A percentile compares a stretch with the other conserved stretches of the same genome.
Evolutionary conservation across 805 yeast species (phyloP).

Genomic region (Scheffersomyces ergatensis): DNA sequence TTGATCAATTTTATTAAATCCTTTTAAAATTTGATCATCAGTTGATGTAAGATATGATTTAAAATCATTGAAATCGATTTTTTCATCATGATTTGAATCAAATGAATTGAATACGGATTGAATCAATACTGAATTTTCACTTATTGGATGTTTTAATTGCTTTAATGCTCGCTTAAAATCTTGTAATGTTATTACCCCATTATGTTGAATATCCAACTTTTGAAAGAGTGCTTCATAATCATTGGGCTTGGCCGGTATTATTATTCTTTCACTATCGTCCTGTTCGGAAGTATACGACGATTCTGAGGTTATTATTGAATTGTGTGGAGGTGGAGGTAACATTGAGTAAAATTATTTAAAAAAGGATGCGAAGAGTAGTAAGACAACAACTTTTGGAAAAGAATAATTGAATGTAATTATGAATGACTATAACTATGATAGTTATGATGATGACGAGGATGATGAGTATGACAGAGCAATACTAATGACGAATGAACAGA

Average conservation of each 20-base stretch:
- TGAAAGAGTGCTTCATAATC: constrained; percentile 34
- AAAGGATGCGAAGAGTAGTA: too few relatives aligned
- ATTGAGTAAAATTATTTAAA: too few relatives aligned
- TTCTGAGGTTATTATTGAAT: background rate
- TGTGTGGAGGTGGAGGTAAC: background rate
- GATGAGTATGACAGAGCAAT: too few relatives aligned
- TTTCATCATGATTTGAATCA: constrained; percentile 54
- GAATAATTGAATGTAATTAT: too few relatives aligned
- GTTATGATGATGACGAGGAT: too few relatives aligned
- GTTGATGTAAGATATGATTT: constrained; percentile 61
- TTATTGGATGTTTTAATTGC: constrained; percentile 60
- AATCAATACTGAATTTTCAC: constrained; percentile 58
- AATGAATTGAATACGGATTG: constrained; percentile 55
- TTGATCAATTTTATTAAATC: constrained; percentile 65
- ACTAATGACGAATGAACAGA: too few relatives aligned
- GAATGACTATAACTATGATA: too few relatives aligned
- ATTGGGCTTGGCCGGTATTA: constrained; percentile 12
- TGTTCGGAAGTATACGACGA: background rate
- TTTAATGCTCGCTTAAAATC: constrained; percentile 49
- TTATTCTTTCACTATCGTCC: background rate
- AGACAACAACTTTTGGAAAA: too few relatives aligned
- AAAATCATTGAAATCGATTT: constrained; percentile 65
- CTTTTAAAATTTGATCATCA: constrained; percentile 66
- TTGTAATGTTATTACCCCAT: constrained; percentile 48
- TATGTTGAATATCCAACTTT: constrained; percentile 33